Conservation (phyloP, 116 monocot species). For the Zostera marina region DNA sequence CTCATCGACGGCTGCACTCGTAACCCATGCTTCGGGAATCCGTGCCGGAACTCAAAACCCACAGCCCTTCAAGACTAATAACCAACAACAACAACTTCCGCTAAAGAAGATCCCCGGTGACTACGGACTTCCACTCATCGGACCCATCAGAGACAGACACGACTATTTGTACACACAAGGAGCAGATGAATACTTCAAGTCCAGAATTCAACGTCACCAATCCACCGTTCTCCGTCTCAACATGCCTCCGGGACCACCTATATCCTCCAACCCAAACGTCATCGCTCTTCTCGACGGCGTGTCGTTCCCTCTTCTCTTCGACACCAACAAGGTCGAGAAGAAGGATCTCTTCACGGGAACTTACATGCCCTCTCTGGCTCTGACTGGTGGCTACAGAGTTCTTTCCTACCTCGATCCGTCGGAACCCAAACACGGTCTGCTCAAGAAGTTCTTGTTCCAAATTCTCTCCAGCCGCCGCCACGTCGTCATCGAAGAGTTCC, state of each 20-base stretch:
- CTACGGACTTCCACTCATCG: conserved; percentile 27
- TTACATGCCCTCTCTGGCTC: conserved; percentile 26
- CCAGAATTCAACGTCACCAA: conserved; percentile 16
- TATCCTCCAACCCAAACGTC: conserved; percentile 28
- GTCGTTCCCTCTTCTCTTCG: conserved; percentile 38
- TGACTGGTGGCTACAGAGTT: conserved; percentile 35
- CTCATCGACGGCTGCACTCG: too few relatives aligned
- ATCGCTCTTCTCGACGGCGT: conserved; percentile 35
- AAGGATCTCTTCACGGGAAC: conserved; percentile 45
- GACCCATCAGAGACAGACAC: conserved; percentile 17
- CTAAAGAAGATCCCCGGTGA: conserved; percentile 20
- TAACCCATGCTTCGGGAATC: too few relatives aligned
- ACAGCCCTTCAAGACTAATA: not conserved
- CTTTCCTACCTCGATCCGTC: conserved; percentile 39
- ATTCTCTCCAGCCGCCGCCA: conserved; percentile 22
- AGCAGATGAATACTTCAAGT: conserved; percentile 31
- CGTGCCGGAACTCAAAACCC: too few relatives aligned
- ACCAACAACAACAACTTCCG: too few relatives aligned
- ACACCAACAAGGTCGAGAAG: conserved; percentile 30
- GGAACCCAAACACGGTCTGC: conserved; percentile 29
- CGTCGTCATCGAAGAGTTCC: conserved; percentile 21
- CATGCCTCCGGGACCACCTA: conserved; percentile 34
- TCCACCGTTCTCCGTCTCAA: conserved; percentile 44
- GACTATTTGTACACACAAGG: conserved; percentile 26
- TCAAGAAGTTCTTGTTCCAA: conserved; percentile 31